Evolutionary conservation across 1,284 basidiomycete genomes (phyloP).

Genomic region (Cryptococcus wingfieldii): DNA sequence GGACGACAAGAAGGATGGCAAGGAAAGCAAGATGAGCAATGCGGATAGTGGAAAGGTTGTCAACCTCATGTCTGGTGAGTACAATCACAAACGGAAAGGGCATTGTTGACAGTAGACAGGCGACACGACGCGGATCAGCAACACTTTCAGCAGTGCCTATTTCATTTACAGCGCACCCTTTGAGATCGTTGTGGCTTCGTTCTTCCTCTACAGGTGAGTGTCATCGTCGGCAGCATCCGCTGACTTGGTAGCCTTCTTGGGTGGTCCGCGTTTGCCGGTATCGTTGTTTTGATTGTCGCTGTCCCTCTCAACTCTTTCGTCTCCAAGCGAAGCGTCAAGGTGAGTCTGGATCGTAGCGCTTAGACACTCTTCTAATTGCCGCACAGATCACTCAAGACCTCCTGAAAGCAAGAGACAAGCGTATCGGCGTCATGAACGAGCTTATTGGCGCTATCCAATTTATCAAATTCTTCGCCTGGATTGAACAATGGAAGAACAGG

Average conservation of each 20-base stretch:
- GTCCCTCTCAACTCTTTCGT: slow-evolving; percentile 56
- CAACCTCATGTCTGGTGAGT: slow-evolving; percentile 51
- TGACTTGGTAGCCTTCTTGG: slow-evolving; percentile 63
- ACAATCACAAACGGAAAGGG: background rate
- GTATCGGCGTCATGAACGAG: slow-evolving; percentile 82
- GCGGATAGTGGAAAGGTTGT: slow-evolving; percentile 53
- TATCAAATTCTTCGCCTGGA: slow-evolving; percentile 49
- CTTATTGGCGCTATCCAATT: slow-evolving; percentile 61
- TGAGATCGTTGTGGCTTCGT: slow-evolving; percentile 69
- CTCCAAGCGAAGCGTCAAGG: slow-evolving; percentile 58
- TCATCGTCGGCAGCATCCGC: slow-evolving; percentile 1
- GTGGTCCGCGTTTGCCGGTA: slow-evolving; percentile 76
- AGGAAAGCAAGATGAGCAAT: slow-evolving; percentile 33
- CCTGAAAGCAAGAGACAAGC: slow-evolving; percentile 69
- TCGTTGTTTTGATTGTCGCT: slow-evolving; percentile 66
- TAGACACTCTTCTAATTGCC: slow-evolving; percentile 5
- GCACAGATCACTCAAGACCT: slow-evolving; percentile 65
- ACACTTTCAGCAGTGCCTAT: slow-evolving; percentile 35
- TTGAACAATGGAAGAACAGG: slow-evolving; percentile 44
- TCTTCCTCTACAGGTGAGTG: slow-evolving; percentile 73
- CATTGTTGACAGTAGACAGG: slow-evolving; percentile 6
- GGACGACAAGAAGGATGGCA: slow-evolving; percentile 43
- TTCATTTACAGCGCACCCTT: slow-evolving; percentile 66
- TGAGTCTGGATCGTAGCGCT: slow-evolving; percentile 36
- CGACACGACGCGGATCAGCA: slow-evolving; percentile 37